A percentile compares a stretch with the other conserved stretches of the same genome.
phyloP scores from a whole-genome alignment of 768 basidiomycete genomes.

The Roridomyces roridus region DNA sequence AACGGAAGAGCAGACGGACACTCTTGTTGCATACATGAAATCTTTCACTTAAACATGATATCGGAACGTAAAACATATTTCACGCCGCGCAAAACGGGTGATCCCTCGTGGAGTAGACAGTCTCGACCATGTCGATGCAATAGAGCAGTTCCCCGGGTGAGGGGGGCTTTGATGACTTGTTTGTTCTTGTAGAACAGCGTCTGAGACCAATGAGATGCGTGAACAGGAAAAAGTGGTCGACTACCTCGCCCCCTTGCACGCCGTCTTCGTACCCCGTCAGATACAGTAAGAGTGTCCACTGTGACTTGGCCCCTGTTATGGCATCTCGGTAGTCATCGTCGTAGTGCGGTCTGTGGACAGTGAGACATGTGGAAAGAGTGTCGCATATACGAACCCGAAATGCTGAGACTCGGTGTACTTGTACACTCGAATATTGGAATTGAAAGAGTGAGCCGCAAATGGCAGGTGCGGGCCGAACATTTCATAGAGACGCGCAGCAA shows the following conservation, averaged over 20 bases:
- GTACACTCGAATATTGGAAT: conserved; percentile 78
- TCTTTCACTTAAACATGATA: conserved; percentile 65
- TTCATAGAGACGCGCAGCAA: conserved; percentile 59
- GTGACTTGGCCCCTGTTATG: conserved; percentile 65
- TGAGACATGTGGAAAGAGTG: not conserved
- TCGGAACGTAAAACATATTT: conserved; percentile 82
- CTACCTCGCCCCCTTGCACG: conserved; percentile 72
- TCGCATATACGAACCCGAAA: conserved; percentile 55
- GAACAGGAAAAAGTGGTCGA: conserved; percentile 3
- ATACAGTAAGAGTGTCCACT: conserved; percentile 82
- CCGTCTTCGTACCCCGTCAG: conserved; percentile 76
- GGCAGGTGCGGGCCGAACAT: conserved; percentile 65
- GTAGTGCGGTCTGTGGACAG: conserved; percentile 60
- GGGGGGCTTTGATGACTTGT: conserved; percentile 55
- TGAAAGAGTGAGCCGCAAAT: conserved; percentile 63
- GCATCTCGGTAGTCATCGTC: conserved; percentile 72
- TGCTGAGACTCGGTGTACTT: conserved; percentile 68
- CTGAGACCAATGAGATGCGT: conserved; percentile 36
- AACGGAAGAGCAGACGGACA: conserved; percentile 73
- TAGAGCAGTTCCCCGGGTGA: conserved; percentile 68
- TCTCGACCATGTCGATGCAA: conserved; percentile 79
- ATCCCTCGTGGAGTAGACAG: conserved; percentile 77
- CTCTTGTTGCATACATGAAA: conserved; percentile 62
- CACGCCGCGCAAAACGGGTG: conserved; percentile 59
- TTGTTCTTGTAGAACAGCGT: conserved; percentile 70